Conservation (phyloP, 1,284 basidiomycete genomes). For the Athelia sp. region DNA sequence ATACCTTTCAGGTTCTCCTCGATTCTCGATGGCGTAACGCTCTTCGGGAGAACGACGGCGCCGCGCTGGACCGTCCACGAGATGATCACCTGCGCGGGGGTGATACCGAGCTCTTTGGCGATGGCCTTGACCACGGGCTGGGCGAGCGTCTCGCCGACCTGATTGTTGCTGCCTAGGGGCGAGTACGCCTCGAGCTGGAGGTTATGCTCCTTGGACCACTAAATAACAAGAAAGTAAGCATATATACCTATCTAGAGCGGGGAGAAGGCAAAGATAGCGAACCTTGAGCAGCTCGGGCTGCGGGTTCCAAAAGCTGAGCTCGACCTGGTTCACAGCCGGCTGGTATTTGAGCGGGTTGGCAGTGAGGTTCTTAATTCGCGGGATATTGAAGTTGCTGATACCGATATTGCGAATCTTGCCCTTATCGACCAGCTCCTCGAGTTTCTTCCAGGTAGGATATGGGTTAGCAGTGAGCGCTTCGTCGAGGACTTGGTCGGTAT, state of each 20-base stretch:
- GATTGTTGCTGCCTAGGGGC: constrained; percentile 63
- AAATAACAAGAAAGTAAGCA: not conserved
- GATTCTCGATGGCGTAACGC: constrained; percentile 68
- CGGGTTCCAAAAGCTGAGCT: constrained; percentile 78
- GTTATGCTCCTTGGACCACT: constrained; percentile 62
- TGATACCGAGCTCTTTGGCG: constrained; percentile 61
- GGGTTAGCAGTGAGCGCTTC: constrained; percentile 65
- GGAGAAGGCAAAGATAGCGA: constrained; percentile 13
- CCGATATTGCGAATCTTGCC: constrained; percentile 85
- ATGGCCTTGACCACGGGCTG: constrained; percentile 58
- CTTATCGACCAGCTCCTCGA: constrained; percentile 74
- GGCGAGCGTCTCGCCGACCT: constrained; percentile 49
- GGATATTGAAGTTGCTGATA: constrained; percentile 68
- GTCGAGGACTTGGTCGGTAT: constrained; percentile 47
- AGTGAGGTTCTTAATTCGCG: constrained; percentile 58
- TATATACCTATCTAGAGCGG: not conserved
- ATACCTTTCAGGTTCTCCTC: constrained; percentile 68
- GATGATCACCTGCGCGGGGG: constrained; percentile 75
- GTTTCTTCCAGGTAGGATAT: constrained; percentile 79
- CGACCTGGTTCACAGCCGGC: constrained; percentile 82
- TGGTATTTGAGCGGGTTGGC: constrained; percentile 67
- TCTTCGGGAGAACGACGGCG: constrained; percentile 77
- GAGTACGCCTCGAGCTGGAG: constrained; percentile 77
- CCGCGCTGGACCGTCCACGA: constrained; percentile 81
- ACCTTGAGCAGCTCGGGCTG: constrained; percentile 78